A percentile compares a stretch with the other conserved stretches of the same genome.
Evolutionary conservation across 2,329 filamentous ascomycete species (phyloP).

Genomic region (Thielaviopsis musarum): DNA sequence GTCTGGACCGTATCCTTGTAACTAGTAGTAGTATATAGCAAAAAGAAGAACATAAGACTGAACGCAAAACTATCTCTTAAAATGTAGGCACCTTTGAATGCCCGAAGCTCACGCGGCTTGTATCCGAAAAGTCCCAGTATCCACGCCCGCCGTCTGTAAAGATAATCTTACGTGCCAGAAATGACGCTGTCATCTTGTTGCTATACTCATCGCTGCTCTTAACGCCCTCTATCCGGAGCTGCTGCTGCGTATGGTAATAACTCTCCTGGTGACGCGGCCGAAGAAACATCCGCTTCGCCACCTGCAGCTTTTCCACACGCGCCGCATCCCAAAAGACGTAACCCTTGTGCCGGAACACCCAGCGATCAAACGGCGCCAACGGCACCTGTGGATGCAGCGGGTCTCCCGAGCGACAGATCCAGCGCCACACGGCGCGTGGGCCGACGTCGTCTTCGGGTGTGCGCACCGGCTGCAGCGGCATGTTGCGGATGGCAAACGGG

Average conservation of each 20-base stretch:
- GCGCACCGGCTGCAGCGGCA: neutral
- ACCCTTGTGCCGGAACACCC: conserved; percentile 3
- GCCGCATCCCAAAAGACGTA: conserved; percentile 10
- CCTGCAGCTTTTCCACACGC: neutral
- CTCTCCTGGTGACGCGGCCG: conserved; percentile 1
- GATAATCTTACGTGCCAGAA: conserved; percentile 6
- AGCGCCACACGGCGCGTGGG: conserved; percentile 7
- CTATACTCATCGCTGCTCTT: neutral
- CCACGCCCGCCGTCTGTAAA: conserved; percentile 8
- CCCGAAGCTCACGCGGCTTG: conserved; percentile 1
- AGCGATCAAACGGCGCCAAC: conserved; percentile 4
- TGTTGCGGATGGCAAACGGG: neutral
- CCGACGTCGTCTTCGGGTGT: neutral
- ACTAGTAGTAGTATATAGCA: too few species aligned
- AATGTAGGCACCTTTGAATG: neutral
- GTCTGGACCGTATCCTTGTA: too few species aligned
- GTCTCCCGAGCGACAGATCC: conserved; percentile 1
- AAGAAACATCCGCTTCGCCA: neutral
- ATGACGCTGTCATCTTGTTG: conserved; percentile 6
- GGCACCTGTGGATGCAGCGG: neutral
- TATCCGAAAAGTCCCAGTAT: conserved; percentile 10
- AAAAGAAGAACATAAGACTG: too few species aligned
- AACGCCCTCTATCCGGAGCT: conserved; percentile 3
- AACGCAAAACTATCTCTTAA: neutral
- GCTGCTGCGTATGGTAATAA: conserved; percentile 5